Evolutionary conservation across 2,329 filamentous ascomycete genomes (phyloP).

Genomic region (Pseudocercospora musae): DNA sequence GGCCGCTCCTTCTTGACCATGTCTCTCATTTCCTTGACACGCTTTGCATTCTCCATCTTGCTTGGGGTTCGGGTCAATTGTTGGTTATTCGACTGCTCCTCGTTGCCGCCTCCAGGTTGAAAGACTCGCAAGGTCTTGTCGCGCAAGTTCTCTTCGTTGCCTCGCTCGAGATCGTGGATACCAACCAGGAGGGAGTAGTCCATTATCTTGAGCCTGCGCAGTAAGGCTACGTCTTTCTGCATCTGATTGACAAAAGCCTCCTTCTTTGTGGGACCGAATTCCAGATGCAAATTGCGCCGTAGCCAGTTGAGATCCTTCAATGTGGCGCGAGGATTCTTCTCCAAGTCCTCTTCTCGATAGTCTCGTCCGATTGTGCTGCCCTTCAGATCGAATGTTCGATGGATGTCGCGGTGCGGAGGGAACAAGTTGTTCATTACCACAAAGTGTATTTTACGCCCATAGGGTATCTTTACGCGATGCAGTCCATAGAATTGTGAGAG

Average conservation of each 20-base stretch:
- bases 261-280: slow-evolving; percentile 87
- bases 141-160: slow-evolving; percentile 90
- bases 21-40: slow-evolving; percentile 84
- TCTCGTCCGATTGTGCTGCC: slow-evolving; percentile 93
- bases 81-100: slow-evolving; percentile 35
- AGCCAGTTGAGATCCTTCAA: slow-evolving; percentile 98
- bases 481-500: slow-evolving; percentile 97
- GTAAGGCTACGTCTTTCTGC: slow-evolving; percentile 76
- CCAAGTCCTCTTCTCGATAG: slow-evolving; percentile 81
- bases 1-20: slow-evolving; percentile 91
- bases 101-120: slow-evolving; percentile 71
- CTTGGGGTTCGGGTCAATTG: slow-evolving; percentile 81
- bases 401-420: slow-evolving; percentile 93
- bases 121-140: slow-evolving; percentile 91
- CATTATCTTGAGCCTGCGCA: slow-evolving; percentile 93
- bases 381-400: slow-evolving; percentile 94
- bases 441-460: slow-evolving; percentile 97
- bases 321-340: slow-evolving; percentile 85
- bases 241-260: slow-evolving; percentile 85
- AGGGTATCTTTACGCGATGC: slow-evolving; percentile 96
- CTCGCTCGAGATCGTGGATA: slow-evolving; percentile 83
- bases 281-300: slow-evolving; percentile 75
- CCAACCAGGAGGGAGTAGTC: slow-evolving; percentile 95
- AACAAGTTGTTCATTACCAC: slow-evolving; percentile 99
- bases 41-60: slow-evolving; percentile 85